These are phyloP conservation scores for Orbilia javanica DNA, from an alignment of 2,329 filamentous ascomycete genomes.

Conservation along the genomic window DNA sequence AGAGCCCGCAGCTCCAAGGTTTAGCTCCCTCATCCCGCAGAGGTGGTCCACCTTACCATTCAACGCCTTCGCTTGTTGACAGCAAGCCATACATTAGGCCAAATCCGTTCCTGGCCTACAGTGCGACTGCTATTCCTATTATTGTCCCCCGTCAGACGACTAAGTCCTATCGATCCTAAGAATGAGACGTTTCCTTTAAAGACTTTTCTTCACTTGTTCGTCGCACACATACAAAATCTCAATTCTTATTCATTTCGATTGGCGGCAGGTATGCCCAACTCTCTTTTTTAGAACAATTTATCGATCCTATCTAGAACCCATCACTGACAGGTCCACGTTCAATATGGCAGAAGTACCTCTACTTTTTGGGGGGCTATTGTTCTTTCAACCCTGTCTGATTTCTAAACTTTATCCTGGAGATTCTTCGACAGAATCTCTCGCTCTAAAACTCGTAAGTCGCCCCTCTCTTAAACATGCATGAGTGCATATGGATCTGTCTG, in stretches of 20 bases:
- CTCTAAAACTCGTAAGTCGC: constrained; percentile 32
- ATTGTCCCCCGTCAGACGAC: constrained; percentile 58
- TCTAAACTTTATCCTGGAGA: constrained; percentile 28
- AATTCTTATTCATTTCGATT: constrained; percentile 46
- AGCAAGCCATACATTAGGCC: constrained; percentile 55
- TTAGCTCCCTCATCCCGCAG: constrained; percentile 56
- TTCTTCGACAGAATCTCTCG: constrained; percentile 38
- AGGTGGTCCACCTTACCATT: constrained; percentile 42
- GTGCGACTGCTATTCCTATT: constrained; percentile 58
- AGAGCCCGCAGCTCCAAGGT: constrained; percentile 52
- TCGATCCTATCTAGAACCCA: constrained; percentile 24
- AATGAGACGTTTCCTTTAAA: constrained; percentile 28
- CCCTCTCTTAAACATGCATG: constrained; percentile 53
- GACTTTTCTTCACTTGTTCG: constrained; percentile 43
- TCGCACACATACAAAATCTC: constrained; percentile 52
- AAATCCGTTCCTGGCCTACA: constrained; percentile 53
- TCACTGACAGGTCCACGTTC: constrained; percentile 32
- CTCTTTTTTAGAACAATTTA: constrained; percentile 31
- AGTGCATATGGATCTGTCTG: constrained; percentile 36
- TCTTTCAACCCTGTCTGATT: constrained; percentile 14
- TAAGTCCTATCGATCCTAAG: constrained; percentile 46
- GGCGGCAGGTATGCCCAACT: constrained; percentile 54
- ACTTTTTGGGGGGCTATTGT: constrained; percentile 31
- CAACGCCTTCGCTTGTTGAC: constrained; percentile 59
- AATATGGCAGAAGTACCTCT: constrained; percentile 53